Base-by-base conservation (phyloP, 208 protist species). In the Leishmania gerbilli region DNA sequence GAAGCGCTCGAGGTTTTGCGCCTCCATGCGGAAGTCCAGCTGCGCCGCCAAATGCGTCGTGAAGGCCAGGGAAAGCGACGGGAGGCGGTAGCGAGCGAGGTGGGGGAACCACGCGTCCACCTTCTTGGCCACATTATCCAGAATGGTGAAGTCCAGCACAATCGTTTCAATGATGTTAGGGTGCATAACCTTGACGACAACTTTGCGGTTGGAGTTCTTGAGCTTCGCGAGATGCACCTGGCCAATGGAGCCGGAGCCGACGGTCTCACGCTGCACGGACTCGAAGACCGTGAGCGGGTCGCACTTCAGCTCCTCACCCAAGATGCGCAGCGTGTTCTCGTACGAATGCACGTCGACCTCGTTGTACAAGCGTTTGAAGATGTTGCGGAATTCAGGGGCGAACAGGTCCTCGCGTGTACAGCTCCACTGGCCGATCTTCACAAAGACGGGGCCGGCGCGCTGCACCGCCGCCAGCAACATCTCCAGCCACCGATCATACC, bases 141-240 rank as follows among this genome's bases (percentile, higher is more conserved):
- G 86, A 47, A 98, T 91, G 69, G 81, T 84, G 76, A 98, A 98
- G 79, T 98, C 95, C 49, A 91, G 91, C 47, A 95, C 89, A 79
- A 97, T 96, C 6, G 82, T 93, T 77, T 98, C 92, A 45, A 95
- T 89, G 75, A 98, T 93, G 69, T 89, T 71, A 21, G 95, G 95
- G 64, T 98, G 95, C 93, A 97, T 97, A 64, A 98, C 94, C 84
- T 98, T 98, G 34, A 98, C 76, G 24, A 98, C 95, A 62, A 96
- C 93, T 49, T 87, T 87, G 78, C 88, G 84, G 42, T 86, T 84
- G 7, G 87, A 90, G 56, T 84, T 83, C 80, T 89, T 91, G 56
- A 97, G 83, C 55, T 87, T 90, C 15, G 95, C 95, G 37, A 95
- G 76, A 78, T 98, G 95, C n/a, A 98, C 95, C 86, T 98, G 95